A percentile compares a stretch with the other conserved stretches of the same genome.
These are phyloP conservation scores for Quercus dentata DNA, from an alignment of 306 rosid species.

Conservation along the genomic window DNA sequence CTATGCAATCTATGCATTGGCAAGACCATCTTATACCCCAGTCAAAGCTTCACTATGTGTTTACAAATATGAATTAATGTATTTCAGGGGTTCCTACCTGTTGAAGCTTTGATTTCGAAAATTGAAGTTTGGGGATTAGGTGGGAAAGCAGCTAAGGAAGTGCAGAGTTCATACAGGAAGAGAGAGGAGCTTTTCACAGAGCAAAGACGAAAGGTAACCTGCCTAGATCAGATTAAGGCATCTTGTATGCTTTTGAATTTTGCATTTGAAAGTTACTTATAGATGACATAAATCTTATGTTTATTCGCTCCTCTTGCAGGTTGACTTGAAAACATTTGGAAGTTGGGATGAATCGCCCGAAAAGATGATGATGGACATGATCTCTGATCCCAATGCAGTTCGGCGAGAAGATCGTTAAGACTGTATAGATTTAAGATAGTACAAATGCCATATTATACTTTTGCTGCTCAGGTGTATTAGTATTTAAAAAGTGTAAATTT, in stretches of 20 bases:
- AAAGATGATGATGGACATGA: conserved; percentile 88
- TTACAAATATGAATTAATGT: conserved; percentile 9
- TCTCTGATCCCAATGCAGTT: conserved; percentile 69
- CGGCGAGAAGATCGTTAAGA: conserved; percentile 68
- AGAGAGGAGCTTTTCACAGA: conserved; percentile 90
- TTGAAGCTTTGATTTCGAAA: conserved; percentile 66
- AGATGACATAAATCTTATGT: not conserved
- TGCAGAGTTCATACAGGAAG: conserved; percentile 62
- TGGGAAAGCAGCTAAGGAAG: conserved; percentile 52
- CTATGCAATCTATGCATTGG: not conserved
- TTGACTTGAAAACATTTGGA: conserved; percentile 83
- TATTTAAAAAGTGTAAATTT: not conserved
- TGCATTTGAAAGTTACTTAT: not conserved
- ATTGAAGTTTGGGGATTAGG: conserved; percentile 95
- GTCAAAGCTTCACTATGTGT: not conserved
- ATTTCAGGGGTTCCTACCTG: conserved; percentile 73
- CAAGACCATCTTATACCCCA: not conserved
- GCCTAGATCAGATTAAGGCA: not conserved
- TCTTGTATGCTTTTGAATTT: conserved; percentile 1
- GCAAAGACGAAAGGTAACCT: conserved; percentile 70
- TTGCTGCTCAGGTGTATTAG: not conserved
- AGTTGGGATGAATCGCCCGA: conserved; percentile 97
- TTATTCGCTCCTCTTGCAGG: conserved; percentile 34
- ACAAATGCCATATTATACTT: not conserved
- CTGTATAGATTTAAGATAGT: not conserved